Conservation (phyloP, 371 early-diverging fungal species). For the Choanephora cucurbitarum region DNA sequence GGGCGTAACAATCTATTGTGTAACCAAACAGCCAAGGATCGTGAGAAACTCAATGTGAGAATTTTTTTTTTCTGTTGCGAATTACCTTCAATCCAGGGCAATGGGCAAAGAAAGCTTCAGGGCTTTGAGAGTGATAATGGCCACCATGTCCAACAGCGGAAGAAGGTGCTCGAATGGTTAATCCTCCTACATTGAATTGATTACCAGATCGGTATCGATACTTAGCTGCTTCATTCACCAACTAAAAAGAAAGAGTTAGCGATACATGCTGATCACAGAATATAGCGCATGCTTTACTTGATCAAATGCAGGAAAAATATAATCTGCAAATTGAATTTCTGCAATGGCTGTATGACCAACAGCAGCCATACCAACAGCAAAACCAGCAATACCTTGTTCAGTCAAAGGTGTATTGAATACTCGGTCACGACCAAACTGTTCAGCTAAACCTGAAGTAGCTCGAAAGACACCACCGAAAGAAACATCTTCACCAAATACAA, state of each 20-base stretch:
- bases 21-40: conserved; percentile 1
- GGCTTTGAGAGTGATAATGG: conserved; percentile 95
- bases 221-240: conserved; percentile 99
- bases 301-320: conserved; percentile 97
- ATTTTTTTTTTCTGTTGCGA: neutral
- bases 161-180: conserved; percentile 92
- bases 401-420: conserved; percentile 97
- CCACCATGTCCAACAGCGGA: conserved; percentile 98
- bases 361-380: conserved; percentile 97
- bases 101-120: conserved; percentile 96
- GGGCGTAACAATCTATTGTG: conserved; percentile 80
- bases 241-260: conserved; percentile 32
- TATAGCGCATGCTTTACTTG: no score
- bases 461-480: conserved; percentile 98
- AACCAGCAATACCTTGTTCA: conserved; percentile 97
- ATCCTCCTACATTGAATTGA: conserved; percentile 88
- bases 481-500: conserved; percentile 98
- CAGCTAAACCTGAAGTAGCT: conserved; percentile 90
- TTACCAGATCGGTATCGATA: conserved; percentile 95
- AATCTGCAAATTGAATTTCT: conserved; percentile 98
- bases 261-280: no score
- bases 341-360: conserved; percentile 97
- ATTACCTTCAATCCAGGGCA: conserved; percentile 89
- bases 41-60: conserved; percentile 24
- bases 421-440: conserved; percentile 89